Percentiles rank a stretch among this genome's conserved stretches.
Evolutionary conservation across 2,329 filamentous ascomycete species (phyloP).

Genomic region (Trichoderma atrobrunneum): DNA sequence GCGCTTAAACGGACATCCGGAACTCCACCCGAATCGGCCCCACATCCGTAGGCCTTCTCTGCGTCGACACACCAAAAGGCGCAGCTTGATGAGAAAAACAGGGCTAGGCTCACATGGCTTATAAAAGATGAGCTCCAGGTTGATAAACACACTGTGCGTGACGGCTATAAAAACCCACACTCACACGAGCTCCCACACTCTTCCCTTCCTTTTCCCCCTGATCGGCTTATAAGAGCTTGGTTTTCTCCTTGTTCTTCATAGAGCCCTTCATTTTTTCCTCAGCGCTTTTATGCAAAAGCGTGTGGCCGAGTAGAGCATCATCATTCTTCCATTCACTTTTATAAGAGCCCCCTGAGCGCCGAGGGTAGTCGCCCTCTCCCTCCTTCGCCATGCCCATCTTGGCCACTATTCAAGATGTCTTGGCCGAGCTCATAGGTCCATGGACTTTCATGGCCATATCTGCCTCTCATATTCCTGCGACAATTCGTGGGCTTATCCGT

Average conservation of each 20-base stretch:
- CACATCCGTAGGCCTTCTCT: slow-evolving; percentile 10
- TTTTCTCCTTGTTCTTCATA: background rate
- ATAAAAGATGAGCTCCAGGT: background rate
- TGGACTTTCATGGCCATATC: slow-evolving; percentile 53
- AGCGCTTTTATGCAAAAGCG: background rate
- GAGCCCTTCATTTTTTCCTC: background rate
- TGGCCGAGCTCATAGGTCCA: slow-evolving; percentile 43
- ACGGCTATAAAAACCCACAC: slow-evolving; percentile 23
- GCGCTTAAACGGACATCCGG: background rate
- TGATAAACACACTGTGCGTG: slow-evolving; percentile 5
- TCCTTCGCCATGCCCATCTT: slow-evolving; percentile 27
- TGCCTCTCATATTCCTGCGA: slow-evolving; percentile 49
- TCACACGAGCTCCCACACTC: slow-evolving; percentile 13
- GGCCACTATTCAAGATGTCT: slow-evolving; percentile 26
- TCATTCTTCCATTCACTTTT: background rate
- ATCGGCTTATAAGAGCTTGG: background rate
- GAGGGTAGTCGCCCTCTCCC: background rate
- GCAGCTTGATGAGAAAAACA: background rate
- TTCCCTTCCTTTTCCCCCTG: background rate
- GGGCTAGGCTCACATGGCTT: background rate
- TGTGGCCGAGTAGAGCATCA: background rate
- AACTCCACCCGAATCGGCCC: slow-evolving; percentile 13
- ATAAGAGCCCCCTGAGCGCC: background rate
- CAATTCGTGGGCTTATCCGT: slow-evolving; percentile 44
- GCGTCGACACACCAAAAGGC: slow-evolving; percentile 5